Conservation (phyloP, 495 filamentous ascomycete genomes). For the Aspergillus carlsbadensis region DNA sequence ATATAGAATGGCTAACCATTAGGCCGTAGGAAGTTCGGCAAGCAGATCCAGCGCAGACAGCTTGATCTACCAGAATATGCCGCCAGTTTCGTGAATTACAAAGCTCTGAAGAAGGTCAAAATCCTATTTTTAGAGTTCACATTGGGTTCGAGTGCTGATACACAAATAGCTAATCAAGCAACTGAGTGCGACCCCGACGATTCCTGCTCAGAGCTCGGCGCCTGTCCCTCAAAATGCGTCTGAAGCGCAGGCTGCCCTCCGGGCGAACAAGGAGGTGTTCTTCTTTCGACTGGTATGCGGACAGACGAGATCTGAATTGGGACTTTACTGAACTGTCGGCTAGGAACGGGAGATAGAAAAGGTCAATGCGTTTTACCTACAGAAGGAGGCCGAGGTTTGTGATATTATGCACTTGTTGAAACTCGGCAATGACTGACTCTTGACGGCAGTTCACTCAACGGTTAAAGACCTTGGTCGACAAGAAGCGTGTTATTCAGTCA, state of each 20-base stretch:
- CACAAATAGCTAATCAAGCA: conserved; percentile 88
- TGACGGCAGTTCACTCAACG: conserved; percentile 77
- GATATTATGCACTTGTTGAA: background rate
- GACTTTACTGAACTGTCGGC: conserved; percentile 10
- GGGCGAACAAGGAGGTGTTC: conserved; percentile 97
- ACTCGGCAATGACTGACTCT: conserved; percentile 5
- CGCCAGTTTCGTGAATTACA: conserved; percentile 98
- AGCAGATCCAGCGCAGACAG: conserved; percentile 97
- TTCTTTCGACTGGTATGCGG: conserved; percentile 85
- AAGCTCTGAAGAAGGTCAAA: conserved; percentile 92
- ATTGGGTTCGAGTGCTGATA: conserved; percentile 11
- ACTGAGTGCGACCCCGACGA: conserved; percentile 83
- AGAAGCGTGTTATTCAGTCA: conserved; percentile 84
- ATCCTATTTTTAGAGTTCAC: background rate
- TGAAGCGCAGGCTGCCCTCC: conserved; percentile 86
- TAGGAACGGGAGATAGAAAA: conserved; percentile 97
- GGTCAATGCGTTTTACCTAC: conserved; percentile 95
- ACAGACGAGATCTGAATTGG: background rate
- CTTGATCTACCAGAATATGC: conserved; percentile 99
- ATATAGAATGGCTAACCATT: conserved; percentile 20
- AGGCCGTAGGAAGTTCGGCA: conserved; percentile 90
- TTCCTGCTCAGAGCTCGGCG: conserved; percentile 69
- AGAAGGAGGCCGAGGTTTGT: conserved; percentile 95
- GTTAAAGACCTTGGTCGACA: conserved; percentile 86
- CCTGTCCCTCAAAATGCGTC: conserved; percentile 45